Base-by-base conservation (phyloP, 2,329 filamentous ascomycete genomes). In the Fusarium pininemorale region DNA sequence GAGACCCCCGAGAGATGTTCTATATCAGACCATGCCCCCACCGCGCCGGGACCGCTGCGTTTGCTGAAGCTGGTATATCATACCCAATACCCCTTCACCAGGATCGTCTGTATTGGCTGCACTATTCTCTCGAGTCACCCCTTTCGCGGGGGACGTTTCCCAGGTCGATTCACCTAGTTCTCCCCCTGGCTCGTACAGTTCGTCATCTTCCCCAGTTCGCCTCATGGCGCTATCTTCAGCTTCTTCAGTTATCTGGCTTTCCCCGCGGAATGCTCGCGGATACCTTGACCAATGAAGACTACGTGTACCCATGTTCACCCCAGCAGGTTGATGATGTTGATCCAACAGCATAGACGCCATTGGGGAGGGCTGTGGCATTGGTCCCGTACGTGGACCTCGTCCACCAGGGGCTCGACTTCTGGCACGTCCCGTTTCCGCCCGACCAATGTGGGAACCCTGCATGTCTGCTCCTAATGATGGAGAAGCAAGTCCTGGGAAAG, bases 291-390 rank as follows among this genome's bases (percentile, higher is more conserved):
- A 82, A 67, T 89, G 84, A n/a, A 84, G 78, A 57, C 86, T 88
- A 44, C 86, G 84, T 24, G 78, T 82, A 5, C 83, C 83, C 41
- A 85, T 80, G 10, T 84, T 83, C 15, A 87, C 85, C 4, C 84
- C 83, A 3, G 86, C 84, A 11, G 92, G 93, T 69, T 95, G 92
- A 70, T 95, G 91, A 78, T 93, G 92, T 6, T 92, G 90, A 81
- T 95, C 93, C 5, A 95, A 85, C 4, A 95, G 85, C 73, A 93
- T 89, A 3, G 92, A 94, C 24, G 90, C 89, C 87, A 93, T 91
- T 9, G 92, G 92, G 15, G 91, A 93, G 9, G 88, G 84, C 56
- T 86, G 83, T n/a, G 85, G 82, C 60, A 88, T 81, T 6, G 81
- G 79, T 55, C 86, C 84, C 28, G 63, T 37, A 28, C 76, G 74